Conservation (phyloP, 2,329 filamentous ascomycete genomes). For the Scolecobasidium constrictum region DNA sequence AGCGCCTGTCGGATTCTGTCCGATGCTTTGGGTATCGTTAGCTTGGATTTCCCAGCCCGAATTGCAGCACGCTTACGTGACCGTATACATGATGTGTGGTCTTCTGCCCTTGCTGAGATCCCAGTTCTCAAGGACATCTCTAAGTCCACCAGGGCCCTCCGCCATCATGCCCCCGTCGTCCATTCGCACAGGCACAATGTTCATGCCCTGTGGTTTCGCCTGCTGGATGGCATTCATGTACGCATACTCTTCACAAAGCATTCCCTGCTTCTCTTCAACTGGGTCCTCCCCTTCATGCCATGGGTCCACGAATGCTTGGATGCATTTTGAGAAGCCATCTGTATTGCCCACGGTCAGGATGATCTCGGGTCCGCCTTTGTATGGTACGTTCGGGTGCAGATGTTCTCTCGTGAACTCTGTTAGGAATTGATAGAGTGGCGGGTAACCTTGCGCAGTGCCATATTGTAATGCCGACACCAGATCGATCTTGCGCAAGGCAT, state of each 20-base stretch:
- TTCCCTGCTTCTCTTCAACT: constrained; percentile 57
- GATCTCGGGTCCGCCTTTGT: constrained; percentile 64
- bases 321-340: constrained; percentile 70
- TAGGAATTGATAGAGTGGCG: constrained; percentile 65
- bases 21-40: constrained; percentile 44
- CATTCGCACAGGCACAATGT: constrained; percentile 62
- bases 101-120: constrained; percentile 61
- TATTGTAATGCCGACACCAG: constrained; percentile 77
- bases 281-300: constrained; percentile 63
- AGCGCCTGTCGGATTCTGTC: constrained; percentile 78
- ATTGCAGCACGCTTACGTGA: constrained; percentile 52
- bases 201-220: constrained; percentile 56
- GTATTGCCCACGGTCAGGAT: constrained; percentile 73
- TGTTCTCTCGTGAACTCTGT: constrained; percentile 66
- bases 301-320: constrained; percentile 65
- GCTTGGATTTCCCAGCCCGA: not conserved
- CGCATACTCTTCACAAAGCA: constrained; percentile 70
- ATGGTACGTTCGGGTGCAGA: constrained; percentile 73
- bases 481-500: constrained; percentile 63
- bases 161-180: constrained; percentile 74
- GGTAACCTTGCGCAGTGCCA: constrained; percentile 71
- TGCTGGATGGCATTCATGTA: constrained; percentile 69
- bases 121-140: constrained; percentile 75
- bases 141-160: constrained; percentile 59
- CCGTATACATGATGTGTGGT: constrained; percentile 80